Evolutionary conservation across 1,139 yeast genomes (phyloP).

Genomic region (Kurtzmaniella quercitrusa): DNA sequence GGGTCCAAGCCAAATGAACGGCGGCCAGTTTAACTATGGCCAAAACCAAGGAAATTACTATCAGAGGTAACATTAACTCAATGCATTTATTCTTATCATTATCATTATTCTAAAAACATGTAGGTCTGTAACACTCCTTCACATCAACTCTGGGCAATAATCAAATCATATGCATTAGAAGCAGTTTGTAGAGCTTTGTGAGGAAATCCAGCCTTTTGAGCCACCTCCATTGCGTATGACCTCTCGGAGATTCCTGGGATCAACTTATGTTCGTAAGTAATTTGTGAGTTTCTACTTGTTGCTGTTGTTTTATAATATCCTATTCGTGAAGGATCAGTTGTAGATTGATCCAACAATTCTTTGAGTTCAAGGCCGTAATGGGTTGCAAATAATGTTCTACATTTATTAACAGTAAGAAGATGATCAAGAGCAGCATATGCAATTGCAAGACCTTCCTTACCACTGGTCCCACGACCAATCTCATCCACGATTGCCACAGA

Average conservation of each 20-base stretch:
- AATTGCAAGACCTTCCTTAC: conserved; percentile 82
- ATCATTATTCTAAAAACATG: conserved; percentile 4
- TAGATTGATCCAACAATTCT: conserved; percentile 19
- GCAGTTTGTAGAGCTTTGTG: conserved; percentile 52
- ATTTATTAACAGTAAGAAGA: conserved; percentile 51
- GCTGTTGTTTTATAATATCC: conserved; percentile 45
- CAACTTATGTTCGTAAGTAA: conserved; percentile 60
- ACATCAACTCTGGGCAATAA: not conserved
- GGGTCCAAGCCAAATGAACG: conserved; percentile 10
- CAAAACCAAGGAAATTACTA: conserved; percentile 2
- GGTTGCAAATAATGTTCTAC: conserved; percentile 86
- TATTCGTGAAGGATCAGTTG: conserved; percentile 28
- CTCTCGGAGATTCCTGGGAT: conserved; percentile 68
- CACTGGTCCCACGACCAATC: conserved; percentile 94
- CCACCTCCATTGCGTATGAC: conserved; percentile 85
- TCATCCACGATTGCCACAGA: conserved; percentile 92
- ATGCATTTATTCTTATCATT: conserved; percentile 5
- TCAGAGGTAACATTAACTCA: not conserved
- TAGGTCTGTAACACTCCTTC: conserved; percentile 2
- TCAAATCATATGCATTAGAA: not conserved
- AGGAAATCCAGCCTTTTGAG: conserved; percentile 83
- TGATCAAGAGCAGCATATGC: conserved; percentile 77
- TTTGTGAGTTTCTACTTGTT: conserved; percentile 14
- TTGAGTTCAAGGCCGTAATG: conserved; percentile 78
- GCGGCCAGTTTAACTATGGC: conserved; percentile 4